Percentiles rank a stretch among this genome's conserved stretches.
phyloP scores from a whole-genome alignment of 257 asterid genomes.

The Solanum tarapatanum region DNA sequence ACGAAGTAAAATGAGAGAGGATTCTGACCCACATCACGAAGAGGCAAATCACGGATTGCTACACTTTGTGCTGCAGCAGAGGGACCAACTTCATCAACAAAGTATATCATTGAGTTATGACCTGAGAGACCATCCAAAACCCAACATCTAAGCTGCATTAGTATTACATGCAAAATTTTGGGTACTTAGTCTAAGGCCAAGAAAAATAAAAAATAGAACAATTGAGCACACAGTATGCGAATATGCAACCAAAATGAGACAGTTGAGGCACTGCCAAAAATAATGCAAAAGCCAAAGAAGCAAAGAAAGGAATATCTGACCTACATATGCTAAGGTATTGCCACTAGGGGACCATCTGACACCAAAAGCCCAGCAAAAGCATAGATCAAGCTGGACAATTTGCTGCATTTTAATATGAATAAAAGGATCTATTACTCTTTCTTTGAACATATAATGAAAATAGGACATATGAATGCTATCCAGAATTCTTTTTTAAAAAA shows the following conservation, averaged over 20 bases:
- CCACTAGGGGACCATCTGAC: slow-evolving; percentile 96
- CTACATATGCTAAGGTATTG: slow-evolving; percentile 84
- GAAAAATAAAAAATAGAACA: not conserved
- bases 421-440: not conserved
- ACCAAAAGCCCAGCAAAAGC: slow-evolving; percentile 90
- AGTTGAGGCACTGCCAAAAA: not conserved
- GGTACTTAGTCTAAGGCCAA: not conserved
- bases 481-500: not conserved
- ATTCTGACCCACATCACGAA: slow-evolving; percentile 99
- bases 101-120: slow-evolving; percentile 94
- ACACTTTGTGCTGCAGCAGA: slow-evolving; percentile 96
- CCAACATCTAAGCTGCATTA: slow-evolving; percentile 6
- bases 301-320: slow-evolving; percentile 42
- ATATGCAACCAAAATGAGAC: not conserved
- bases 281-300: not conserved
- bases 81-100: slow-evolving; percentile 89
- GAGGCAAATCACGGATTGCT: slow-evolving; percentile 95
- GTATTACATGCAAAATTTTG: not conserved
- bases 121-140: slow-evolving; percentile 35
- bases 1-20: slow-evolving; percentile 35
- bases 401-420: slow-evolving; percentile 42
- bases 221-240: not conserved
- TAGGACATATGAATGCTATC: not conserved
- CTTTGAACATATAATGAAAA: not conserved
- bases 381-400: slow-evolving; percentile 96